Conservation (phyloP, 306 rosid species). For the Ormosia semicastrata region DNA sequence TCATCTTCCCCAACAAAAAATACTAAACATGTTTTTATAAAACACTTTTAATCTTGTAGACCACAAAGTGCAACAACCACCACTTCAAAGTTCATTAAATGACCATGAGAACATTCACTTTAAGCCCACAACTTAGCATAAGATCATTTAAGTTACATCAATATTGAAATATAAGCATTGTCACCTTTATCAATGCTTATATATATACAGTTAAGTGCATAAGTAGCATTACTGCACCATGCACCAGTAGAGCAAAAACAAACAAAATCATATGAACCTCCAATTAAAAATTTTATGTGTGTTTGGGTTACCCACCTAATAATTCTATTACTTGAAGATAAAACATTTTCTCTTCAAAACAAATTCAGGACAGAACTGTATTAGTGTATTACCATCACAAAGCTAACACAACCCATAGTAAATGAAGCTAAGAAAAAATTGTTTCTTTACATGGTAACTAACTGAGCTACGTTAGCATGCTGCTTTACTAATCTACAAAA, state of each 20-base stretch:
- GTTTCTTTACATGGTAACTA: constrained; percentile 78
- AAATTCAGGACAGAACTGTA: neutral
- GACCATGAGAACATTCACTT: neutral
- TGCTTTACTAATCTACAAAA: constrained; percentile 99
- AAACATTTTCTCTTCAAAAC: neutral
- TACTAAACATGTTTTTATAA: neutral
- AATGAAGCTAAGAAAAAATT: constrained; percentile 30
- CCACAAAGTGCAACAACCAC: constrained; percentile 8
- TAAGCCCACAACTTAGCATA: constrained; percentile 3
- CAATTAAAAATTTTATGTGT: neutral
- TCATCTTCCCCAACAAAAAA: constrained; percentile 7
- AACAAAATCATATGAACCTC: constrained; percentile 6
- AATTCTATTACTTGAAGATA: neutral
- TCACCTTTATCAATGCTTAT: constrained; percentile 10
- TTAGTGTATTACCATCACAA: neutral
- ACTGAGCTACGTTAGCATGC: constrained; percentile 82
- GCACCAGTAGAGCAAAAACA: constrained; percentile 22
- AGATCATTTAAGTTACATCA: neutral
- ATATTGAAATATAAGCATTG: neutral
- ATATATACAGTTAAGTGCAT: constrained; percentile 12
- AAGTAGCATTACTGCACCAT: constrained; percentile 18
- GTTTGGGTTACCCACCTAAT: constrained; percentile 11
- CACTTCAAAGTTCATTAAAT: constrained; percentile 8
- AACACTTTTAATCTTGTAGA: neutral
- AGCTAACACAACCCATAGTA: neutral